Evolutionary conservation across 1,284 basidiomycete species (phyloP), one percentile per base, ranked within the genome.

Genomic region (Mycosarcoma mackinlayi): DNA sequence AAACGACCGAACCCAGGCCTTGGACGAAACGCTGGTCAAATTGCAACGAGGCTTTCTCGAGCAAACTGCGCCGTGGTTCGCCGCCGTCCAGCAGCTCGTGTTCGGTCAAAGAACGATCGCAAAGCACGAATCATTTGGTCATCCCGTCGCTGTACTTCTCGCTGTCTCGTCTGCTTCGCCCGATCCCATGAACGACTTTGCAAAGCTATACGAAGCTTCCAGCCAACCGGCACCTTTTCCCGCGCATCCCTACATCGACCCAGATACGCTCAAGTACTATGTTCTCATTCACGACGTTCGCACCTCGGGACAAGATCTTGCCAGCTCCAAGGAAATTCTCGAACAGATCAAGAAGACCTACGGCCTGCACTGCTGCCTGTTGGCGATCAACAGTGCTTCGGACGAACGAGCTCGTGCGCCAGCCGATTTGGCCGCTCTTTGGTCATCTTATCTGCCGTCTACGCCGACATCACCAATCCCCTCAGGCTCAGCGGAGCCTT

Each of bases 111-210:
- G 77, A 5, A 31, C 50, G 4, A 51, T 78, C 6, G 67, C 55
- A 19, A 63, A 64, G 38, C 77, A 78, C 60, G 74, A 78, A 39
- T 63, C 71, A 1, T 73, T 79, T 18, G 59, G 75, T 7, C 66
- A 76, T 68, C 65, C 69, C 11, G 35, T 71, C 27, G 50, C 58
- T 28, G 58, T 77, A 13, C 53, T 82, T 5, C 40, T 82, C 6
- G 78, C 70, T 13, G 77, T 80, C 3, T 79, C 79, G 1, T 67
- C 73, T 6, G 51, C 54, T 14, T 71, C 68, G 8, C 63, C 77
- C 1, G 79, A 82, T 51, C 79, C 80, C 6, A 72, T 82, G 73
- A 78, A 80, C 59, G 79, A 74, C 25, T 77, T 82, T 50, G 76
- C 79, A 14, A 60, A 54, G 24, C 73, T 82, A 6, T 80, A 79